Evolutionary conservation across 768 basidiomycete genomes (phyloP), one percentile per base, ranked within the genome.

Genomic region (Lactarius akahatsu): DNA sequence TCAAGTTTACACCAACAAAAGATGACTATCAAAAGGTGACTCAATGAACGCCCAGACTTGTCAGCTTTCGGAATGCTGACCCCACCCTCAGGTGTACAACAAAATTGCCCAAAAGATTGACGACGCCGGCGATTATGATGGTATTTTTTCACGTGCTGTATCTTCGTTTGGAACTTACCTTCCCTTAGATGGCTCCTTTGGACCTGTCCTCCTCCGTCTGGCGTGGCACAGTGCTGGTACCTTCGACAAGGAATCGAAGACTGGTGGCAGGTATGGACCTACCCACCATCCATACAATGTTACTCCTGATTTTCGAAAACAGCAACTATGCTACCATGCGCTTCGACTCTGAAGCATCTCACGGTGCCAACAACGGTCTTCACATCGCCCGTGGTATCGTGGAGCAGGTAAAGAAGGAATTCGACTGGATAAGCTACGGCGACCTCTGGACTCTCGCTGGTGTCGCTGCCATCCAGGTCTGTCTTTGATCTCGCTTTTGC

Each of bases 251-350:
- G 83, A 84, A 0, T 78, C 82, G 55, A 84, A 84, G 65, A 87
- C 88, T 18, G 92, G 92, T 67, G 92, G 92, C 78, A 94, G 92
- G 92, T 87, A 70, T 57, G 59, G 23, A 34, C 11, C 55, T 55
- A 34, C 30, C 69, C 18, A 32, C 66, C 60, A 56, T 57, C 32
- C 47, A 58, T 45, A 66, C 60, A 66, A 18, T 4, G 50, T 71
- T 70, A 60, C 47, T 32, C 32, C 43, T 52, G 50, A 56, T 70
- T 23, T 30, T 62, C 30, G 57, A 55, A 32, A 52, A 38, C 74
- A 90, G 92, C 82, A 98, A 99, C 84, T 95, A 93, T 71, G 96
- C 97, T 2, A 98, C 96, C 28, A 99, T 99, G 96, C 91, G 96
- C 63, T 99, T 98, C 78, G 85, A 87, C 62, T 92, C 96, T 47